Base-by-base conservation (phyloP, 2,329 filamentous ascomycete genomes). In the Pseudogymnoascus sp. region DNA sequence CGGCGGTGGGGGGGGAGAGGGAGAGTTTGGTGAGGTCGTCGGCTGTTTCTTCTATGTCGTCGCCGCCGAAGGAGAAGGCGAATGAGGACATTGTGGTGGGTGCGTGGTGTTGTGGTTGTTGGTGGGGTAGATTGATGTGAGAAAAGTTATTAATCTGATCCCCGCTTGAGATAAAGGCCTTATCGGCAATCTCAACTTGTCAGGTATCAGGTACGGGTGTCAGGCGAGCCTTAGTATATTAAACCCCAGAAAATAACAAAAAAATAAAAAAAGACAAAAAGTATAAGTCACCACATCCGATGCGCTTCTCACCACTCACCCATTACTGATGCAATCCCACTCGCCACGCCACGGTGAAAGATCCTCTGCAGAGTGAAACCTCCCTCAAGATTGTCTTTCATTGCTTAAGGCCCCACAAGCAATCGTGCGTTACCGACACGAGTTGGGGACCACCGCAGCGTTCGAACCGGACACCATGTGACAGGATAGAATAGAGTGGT, bases 321-420 rank as follows among this genome's bases (percentile, higher is more conserved):
- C 81, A 79, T 73, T 79, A 77, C 80, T 78, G 80, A 80, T 83
- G 85, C 86, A 75, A 81, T 88, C 85, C 85, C 84, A 58, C 61
- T 71, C 84, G 85, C 85, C 84, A 87, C 80, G 80, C 80, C 81
- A 86, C 83, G 85, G 84, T 83, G 84, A 82, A 84, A 80, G 85
- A 79, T 74, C 74, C 84, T 87, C 83, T 88, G 85, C 84, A 85
- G 83, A 86, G 85, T 88, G 82, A 87, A 76, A 63, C 85, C 85
- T 86, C 84, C 81, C 85, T 88, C 80, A 84, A 87, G 84, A 70
- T 73, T 88, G 71, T 78, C 84, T 82, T 84, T 82, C 85, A 86
- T 83, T 84, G 82, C 85, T 86, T 82, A 87, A 76, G 84, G 79
- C 76, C 76, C 74, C 78, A 72, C 75, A 74, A 84, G 80, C 78